phyloP scores from a whole-genome alignment of 805 yeast species.

The Wickerhamiella parazyma region DNA sequence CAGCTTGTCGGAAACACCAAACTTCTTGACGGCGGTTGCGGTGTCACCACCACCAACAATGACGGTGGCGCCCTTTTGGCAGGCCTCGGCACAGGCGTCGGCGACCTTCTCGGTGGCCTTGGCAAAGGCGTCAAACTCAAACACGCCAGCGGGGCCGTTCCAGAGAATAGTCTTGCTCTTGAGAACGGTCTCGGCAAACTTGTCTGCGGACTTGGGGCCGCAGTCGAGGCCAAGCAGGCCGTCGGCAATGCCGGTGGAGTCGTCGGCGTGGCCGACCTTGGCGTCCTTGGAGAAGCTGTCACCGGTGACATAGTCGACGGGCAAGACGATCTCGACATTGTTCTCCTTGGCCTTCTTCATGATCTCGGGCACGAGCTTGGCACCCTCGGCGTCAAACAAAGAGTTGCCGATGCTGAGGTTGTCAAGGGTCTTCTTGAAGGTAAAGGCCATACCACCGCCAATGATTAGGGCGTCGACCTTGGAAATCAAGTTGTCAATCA shows the following conservation, averaged over 20 bases:
- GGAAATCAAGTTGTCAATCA: slow-evolving; percentile 84
- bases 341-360: slow-evolving; percentile 94
- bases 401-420: slow-evolving; percentile 83
- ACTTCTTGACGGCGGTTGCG: slow-evolving; percentile 96
- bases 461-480: slow-evolving; percentile 89
- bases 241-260: slow-evolving; percentile 86
- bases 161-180: slow-evolving; percentile 96
- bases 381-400: slow-evolving; percentile 84
- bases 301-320: slow-evolving; percentile 92
- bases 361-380: slow-evolving; percentile 84
- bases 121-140: slow-evolving; percentile 89
- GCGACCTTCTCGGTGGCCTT: slow-evolving; percentile 82
- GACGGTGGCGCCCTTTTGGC: slow-evolving; percentile 84
- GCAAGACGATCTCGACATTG: slow-evolving; percentile 84
- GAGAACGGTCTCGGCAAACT: slow-evolving; percentile 70
- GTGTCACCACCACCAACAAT: slow-evolving; percentile 99
- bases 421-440: slow-evolving; percentile 89
- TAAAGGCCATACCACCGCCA: slow-evolving; percentile 99
- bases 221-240: slow-evolving; percentile 92
- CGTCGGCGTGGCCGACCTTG: slow-evolving; percentile 66
- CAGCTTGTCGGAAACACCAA: slow-evolving; percentile 88
- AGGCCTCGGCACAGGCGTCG: slow-evolving; percentile 77
- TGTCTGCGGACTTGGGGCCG: slow-evolving; percentile 78
- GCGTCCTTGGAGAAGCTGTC: slow-evolving; percentile 92
- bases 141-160: slow-evolving; percentile 99